phyloP scores from a whole-genome alignment of 2,329 filamentous ascomycete genomes.

The Botryotinia convoluta region DNA sequence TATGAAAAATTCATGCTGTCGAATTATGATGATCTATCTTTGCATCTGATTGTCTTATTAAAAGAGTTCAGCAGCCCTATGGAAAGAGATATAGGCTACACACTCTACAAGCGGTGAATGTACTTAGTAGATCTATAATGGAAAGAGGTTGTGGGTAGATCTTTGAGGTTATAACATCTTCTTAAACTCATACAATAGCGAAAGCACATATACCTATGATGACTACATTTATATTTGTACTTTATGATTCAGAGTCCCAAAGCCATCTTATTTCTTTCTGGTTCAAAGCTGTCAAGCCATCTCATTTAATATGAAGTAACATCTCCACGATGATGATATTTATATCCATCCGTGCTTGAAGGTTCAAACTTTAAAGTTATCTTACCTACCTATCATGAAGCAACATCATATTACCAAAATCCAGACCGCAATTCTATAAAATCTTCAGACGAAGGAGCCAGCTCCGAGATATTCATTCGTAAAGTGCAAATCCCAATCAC shows the following conservation, averaged over 20 bases:
- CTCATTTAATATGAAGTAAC: neutral
- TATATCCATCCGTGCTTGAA: neutral
- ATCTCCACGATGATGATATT: neutral
- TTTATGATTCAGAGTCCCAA: neutral
- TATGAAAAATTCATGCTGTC: neutral
- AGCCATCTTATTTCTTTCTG: neutral
- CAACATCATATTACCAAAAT: slow-evolving; percentile 2
- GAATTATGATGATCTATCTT: neutral
- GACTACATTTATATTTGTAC: neutral
- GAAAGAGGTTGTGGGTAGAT: neutral
- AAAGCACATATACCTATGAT: neutral
- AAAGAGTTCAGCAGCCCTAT: neutral
- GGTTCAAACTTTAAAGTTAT: neutral
- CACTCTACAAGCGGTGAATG: neutral
- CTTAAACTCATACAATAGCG: neutral
- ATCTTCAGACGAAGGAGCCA: slow-evolving; percentile 9
- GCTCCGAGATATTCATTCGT: neutral
- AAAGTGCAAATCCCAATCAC: slow-evolving; percentile 9
- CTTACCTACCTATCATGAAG: neutral
- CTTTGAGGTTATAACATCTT: neutral
- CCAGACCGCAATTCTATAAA: neutral
- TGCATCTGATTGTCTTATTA: no score
- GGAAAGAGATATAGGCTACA: neutral
- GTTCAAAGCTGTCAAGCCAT: neutral
- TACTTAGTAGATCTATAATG: neutral